phyloP scores from a whole-genome alignment of 2,329 filamentous ascomycete genomes.

The Penicillium janthinellum region DNA sequence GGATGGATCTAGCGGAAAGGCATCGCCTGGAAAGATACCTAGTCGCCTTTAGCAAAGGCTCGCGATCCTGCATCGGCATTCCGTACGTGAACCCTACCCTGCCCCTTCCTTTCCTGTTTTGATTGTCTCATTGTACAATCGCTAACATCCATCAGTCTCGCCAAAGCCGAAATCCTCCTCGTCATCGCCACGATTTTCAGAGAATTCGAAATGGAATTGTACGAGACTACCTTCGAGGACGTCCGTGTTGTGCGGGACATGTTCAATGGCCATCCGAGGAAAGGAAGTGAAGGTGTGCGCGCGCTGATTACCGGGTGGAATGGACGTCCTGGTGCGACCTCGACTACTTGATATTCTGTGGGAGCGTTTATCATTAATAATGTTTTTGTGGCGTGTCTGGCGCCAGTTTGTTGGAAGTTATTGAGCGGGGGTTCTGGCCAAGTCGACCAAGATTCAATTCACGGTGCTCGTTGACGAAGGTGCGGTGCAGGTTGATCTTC shows the following conservation, averaged over 20 bases:
- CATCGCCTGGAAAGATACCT: conserved; percentile 40
- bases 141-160: conserved; percentile 27
- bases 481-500: too few species aligned
- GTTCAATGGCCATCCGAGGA: conserved; percentile 20
- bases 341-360: not conserved
- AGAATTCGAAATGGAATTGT: conserved; percentile 34
- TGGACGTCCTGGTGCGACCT: not conserved
- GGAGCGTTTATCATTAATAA: not conserved
- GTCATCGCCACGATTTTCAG: conserved; percentile 33
- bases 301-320: conserved; percentile 16
- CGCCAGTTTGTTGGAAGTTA: too few species aligned
- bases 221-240: conserved; percentile 36
- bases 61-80: conserved; percentile 51
- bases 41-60: conserved; percentile 45
- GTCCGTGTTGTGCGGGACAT: conserved; percentile 31
- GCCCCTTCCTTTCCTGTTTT: too few species aligned
- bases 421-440: too few species aligned
- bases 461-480: too few species aligned
- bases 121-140: not conserved
- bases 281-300: conserved; percentile 24
- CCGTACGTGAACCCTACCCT: conserved; percentile 31
- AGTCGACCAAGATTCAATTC: too few species aligned
- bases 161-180: conserved; percentile 37
- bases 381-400: too few species aligned
- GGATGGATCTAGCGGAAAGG: conserved; percentile 35